A percentile compares a stretch with the other conserved stretches of the same genome.
Conservation (phyloP, 805 yeast species). For the Schwanniomyces occidentalis region DNA sequence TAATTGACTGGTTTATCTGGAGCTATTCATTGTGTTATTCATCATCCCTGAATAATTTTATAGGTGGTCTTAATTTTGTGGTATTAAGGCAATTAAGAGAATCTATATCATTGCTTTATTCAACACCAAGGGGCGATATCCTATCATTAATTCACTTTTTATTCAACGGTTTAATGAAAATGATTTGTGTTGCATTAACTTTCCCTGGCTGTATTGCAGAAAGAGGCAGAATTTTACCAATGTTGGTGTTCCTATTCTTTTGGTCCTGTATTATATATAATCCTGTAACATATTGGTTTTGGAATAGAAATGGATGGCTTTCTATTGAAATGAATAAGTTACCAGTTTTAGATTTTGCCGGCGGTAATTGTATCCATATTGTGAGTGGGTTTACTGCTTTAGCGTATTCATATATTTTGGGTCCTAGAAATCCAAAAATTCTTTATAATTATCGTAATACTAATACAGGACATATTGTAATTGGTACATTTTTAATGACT, state of each 20-base stretch:
- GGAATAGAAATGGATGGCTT: slow-evolving; percentile 46
- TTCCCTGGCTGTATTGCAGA: slow-evolving; percentile 47
- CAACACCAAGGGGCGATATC: slow-evolving; percentile 41
- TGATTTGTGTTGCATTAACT: slow-evolving; percentile 39
- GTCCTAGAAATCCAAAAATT: slow-evolving; percentile 42
- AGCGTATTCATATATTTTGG: slow-evolving; percentile 43
- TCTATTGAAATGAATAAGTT: slow-evolving; percentile 29
- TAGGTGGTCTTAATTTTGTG: slow-evolving; percentile 33
- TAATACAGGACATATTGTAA: slow-evolving; percentile 30
- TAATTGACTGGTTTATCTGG: slow-evolving; percentile 47
- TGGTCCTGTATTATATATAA: slow-evolving; percentile 44
- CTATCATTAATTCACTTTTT: slow-evolving; percentile 36
- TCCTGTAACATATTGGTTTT: slow-evolving; percentile 47
- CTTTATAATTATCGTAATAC: slow-evolving; percentile 37
- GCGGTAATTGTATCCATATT: slow-evolving; percentile 45
- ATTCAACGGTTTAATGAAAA: slow-evolving; percentile 40
- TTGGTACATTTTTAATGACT: slow-evolving; percentile 33
- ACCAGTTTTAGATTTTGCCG: slow-evolving; percentile 47
- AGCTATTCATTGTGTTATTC: slow-evolving; percentile 44
- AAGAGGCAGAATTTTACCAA: slow-evolving; percentile 42
- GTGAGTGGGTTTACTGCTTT: slow-evolving; percentile 47
- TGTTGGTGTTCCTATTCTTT: slow-evolving; percentile 37
- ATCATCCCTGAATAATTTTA: slow-evolving; percentile 31
- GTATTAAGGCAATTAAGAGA: slow-evolving; percentile 29
- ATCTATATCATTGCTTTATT: slow-evolving; percentile 17